Conservation (phyloP, 176 grass and related monocot genomes). For the Aegilops bicornis region DNA sequence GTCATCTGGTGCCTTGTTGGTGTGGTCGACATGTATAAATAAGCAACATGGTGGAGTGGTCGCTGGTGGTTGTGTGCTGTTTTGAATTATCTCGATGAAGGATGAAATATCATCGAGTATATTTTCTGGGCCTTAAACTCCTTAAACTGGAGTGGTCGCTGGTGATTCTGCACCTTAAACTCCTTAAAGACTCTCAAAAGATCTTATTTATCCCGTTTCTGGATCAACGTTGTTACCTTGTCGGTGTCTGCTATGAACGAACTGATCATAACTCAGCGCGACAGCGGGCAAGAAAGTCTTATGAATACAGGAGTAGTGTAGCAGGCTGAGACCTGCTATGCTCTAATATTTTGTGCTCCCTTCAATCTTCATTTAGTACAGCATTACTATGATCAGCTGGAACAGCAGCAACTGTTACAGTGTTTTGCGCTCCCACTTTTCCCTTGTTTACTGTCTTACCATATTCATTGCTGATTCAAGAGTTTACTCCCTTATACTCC, state of each 20-base stretch:
- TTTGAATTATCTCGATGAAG: neutral
- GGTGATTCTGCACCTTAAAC: too few species aligned
- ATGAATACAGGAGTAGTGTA: neutral
- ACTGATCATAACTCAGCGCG: neutral
- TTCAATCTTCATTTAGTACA: neutral
- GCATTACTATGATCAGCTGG: neutral
- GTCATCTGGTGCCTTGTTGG: neutral
- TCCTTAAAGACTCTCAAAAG: neutral
- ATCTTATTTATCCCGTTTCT: neutral
- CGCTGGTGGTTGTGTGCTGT: neutral
- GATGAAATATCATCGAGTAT: too few species aligned
- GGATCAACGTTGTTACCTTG: neutral
- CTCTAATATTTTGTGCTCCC: neutral
- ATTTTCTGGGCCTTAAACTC: too few species aligned
- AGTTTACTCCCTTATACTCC: neutral
- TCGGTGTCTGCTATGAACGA: neutral
- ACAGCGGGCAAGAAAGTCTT: neutral
- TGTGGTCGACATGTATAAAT: neutral
- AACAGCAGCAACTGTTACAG: neutral
- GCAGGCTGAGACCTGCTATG: neutral
- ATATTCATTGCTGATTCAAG: neutral
- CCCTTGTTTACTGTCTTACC: neutral
- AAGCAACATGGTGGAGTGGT: neutral
- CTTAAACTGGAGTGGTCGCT: too few species aligned
- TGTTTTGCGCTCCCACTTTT: neutral